Base-by-base conservation (phyloP, 306 rosid genomes). In the Dalbergia cochinchinensis region DNA sequence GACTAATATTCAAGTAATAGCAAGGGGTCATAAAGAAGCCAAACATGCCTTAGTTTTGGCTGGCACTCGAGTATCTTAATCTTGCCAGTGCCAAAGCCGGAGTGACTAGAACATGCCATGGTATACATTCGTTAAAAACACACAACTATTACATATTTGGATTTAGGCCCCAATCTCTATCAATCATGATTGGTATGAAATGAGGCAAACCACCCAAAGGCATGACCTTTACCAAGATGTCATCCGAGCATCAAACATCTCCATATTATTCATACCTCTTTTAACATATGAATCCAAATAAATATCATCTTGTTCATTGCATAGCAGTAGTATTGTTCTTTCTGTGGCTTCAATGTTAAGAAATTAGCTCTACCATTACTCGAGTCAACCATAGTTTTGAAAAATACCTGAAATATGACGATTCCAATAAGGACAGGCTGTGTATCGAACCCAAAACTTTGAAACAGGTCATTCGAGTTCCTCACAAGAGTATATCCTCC, bases 401-500 rank as follows among this genome's bases (percentile, higher is more conserved):
- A 64, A 79, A 55, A 34, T 77, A 95, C 99, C 97, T 95, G 99
- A 69, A 95, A 95, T 82, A 95, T 79, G 81, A 95, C 84, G 73
- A 95, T 94, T 83, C 99, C 96, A 85, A 88, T 93, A 68, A 93
- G 97, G 64, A 95, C 99, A 26, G 99, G 99, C 78, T 92, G 97
- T 35, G 97, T 86, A 64, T 95, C 96, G 76, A 95, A 95, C 77
- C 99, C 99, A 65, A 95, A 94, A 89, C 98, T 92, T 73, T 65
- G 90, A 81, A 87, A 95, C 74, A 95, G 85, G 84, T 94, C 90
- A 26, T 80, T 88, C 47, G 98, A 93, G 88, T 95, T 95, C 80
- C 99, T 88, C 84, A 95, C 99, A 42, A 93, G 89, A 33, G 99
- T 90, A 83, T 91, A 95, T 54, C 99, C 99, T 61, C 99, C 99